Conservation (phyloP, 2,329 filamentous ascomycete species). For the Plectosphaerella cucumerina region DNA sequence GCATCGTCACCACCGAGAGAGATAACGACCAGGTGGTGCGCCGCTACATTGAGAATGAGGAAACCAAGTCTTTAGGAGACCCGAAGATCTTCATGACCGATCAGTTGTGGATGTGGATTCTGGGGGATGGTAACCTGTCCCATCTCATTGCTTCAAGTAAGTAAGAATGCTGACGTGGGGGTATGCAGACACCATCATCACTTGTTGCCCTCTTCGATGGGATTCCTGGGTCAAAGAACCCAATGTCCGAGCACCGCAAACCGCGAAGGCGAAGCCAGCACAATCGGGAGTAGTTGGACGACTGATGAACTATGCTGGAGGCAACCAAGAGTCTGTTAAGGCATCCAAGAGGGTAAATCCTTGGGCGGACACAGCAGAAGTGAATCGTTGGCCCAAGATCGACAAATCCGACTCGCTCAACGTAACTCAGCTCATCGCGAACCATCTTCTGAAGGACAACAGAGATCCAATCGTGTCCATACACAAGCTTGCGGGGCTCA, state of each 20-base stretch:
- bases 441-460: slow-evolving; percentile 6
- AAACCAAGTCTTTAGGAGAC: background rate
- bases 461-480: slow-evolving; percentile 4
- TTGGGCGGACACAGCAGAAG: too few relatives aligned
- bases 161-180: slow-evolving; percentile 11
- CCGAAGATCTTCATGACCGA: slow-evolving; percentile 9
- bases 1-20: slow-evolving; percentile 3
- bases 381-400: background rate
- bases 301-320: too few relatives aligned
- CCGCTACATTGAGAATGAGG: slow-evolving; percentile 4
- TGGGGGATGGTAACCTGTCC: slow-evolving; percentile 23
- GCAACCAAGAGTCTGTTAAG: too few relatives aligned
- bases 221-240: slow-evolving; percentile 1
- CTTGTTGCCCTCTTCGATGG: slow-evolving; percentile 33
- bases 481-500: slow-evolving; percentile 5
- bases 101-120: slow-evolving; percentile 36
- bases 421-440: slow-evolving; percentile 30
- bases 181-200: slow-evolving; percentile 28
- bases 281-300: too few relatives aligned
- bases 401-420: slow-evolving; percentile 17
- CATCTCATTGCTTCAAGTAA: slow-evolving; percentile 8
- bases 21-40: slow-evolving; percentile 10
- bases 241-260: too few relatives aligned
- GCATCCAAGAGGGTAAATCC: too few relatives aligned
- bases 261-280: too few relatives aligned